A percentile compares a stretch with the other conserved stretches of the same genome.
phyloP scores from a whole-genome alignment of 495 filamentous ascomycete genomes.

The Lentithecium fluviatile region DNA sequence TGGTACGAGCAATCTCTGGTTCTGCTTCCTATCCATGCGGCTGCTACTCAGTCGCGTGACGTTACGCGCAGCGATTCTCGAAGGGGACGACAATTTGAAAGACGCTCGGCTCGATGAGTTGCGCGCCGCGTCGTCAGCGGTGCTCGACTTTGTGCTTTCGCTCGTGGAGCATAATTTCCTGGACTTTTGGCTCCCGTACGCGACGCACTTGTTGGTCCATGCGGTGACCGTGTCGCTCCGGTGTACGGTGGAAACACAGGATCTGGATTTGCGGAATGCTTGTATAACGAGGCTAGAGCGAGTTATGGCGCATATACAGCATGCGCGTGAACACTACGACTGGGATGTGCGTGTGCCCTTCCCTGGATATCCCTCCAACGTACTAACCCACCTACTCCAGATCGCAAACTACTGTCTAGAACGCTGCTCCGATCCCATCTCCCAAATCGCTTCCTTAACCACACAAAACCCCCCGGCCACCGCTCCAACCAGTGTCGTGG shows the following conservation, averaged over 20 bases:
- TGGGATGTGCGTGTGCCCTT: constrained; percentile 43
- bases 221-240: constrained; percentile 21
- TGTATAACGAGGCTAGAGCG: constrained; percentile 47
- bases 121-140: constrained; percentile 52
- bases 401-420: constrained; percentile 56
- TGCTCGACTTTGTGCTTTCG: constrained; percentile 43
- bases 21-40: constrained; percentile 53
- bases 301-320: constrained; percentile 51
- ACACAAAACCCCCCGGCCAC: not conserved
- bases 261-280: constrained; percentile 40
- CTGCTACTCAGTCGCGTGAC: constrained; percentile 55
- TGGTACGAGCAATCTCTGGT: constrained; percentile 52
- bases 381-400: no score
- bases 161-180: constrained; percentile 26
- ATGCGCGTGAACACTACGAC: constrained; percentile 53
- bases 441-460: constrained; percentile 37
- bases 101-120: constrained; percentile 52
- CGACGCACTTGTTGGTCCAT: constrained; percentile 24
- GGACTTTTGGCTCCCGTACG: constrained; percentile 31
- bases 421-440: constrained; percentile 46
- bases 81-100: constrained; percentile 47
- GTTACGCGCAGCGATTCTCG: constrained; percentile 53
- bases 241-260: constrained; percentile 47
- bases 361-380: no score
- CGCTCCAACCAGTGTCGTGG: not conserved